phyloP scores from a whole-genome alignment of 176 grass and related monocot species.

The Tillandsia leiboldiana region DNA sequence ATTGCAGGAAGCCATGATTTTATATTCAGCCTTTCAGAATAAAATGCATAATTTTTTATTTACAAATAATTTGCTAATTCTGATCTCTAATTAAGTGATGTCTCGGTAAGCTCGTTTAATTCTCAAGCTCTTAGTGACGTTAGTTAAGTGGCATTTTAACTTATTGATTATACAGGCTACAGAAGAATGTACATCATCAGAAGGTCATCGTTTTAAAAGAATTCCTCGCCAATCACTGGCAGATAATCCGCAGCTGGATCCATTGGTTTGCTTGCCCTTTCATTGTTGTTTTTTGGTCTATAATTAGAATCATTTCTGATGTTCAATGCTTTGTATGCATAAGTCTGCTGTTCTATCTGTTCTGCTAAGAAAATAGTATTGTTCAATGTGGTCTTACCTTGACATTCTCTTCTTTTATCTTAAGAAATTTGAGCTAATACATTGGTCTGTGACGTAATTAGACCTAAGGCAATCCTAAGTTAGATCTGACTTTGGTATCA shows the following conservation, averaged over 20 bases:
- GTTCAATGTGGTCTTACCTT: neutral
- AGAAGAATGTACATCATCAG: slow-evolving; percentile 36
- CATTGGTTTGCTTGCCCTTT: slow-evolving; percentile 40
- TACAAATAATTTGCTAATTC: too few relatives aligned
- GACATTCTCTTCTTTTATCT: slow-evolving; percentile 1
- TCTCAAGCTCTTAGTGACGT: neutral
- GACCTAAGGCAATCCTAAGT: neutral
- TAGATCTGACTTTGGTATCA: neutral
- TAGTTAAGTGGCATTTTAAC: neutral
- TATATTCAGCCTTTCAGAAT: too few relatives aligned
- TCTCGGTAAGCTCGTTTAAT: neutral
- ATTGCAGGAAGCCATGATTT: too few relatives aligned
- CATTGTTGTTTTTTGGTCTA: slow-evolving; percentile 1
- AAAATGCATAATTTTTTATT: too few relatives aligned
- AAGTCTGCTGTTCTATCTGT: neutral
- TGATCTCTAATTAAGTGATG: too few relatives aligned
- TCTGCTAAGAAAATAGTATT: neutral
- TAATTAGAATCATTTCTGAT: neutral
- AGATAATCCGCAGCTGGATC: slow-evolving; percentile 54
- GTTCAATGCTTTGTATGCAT: neutral
- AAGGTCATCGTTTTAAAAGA: slow-evolving; percentile 70
- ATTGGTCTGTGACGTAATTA: neutral
- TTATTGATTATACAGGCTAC: slow-evolving; percentile 26
- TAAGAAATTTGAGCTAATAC: neutral
- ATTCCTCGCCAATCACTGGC: slow-evolving; percentile 47